phyloP scores from a whole-genome alignment of 1,284 basidiomycete species.

The Puccinia coronata region DNA sequence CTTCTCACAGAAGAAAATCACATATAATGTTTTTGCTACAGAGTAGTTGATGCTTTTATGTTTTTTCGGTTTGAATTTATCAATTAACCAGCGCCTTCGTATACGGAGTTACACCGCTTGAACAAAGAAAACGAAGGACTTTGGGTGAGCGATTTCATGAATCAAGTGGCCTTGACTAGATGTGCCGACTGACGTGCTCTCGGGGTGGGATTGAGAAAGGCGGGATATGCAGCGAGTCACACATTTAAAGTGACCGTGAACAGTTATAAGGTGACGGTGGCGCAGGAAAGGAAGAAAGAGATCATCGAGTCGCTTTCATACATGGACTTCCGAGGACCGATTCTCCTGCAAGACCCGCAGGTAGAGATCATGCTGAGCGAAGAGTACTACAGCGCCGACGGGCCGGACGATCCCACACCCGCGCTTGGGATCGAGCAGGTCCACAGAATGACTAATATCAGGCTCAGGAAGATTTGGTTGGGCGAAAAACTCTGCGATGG shows the following conservation, averaged over 20 bases:
- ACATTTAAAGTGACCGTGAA: constrained; percentile 80
- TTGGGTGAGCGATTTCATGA: constrained; percentile 12
- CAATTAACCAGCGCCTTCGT: constrained; percentile 19
- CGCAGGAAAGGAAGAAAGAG: constrained; percentile 62
- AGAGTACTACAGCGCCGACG: constrained; percentile 69
- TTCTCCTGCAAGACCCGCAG: constrained; percentile 79
- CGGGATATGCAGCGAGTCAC: constrained; percentile 53
- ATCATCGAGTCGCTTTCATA: constrained; percentile 81
- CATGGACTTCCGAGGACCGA: constrained; percentile 78
- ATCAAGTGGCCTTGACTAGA: neutral
- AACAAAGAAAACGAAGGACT: constrained; percentile 22
- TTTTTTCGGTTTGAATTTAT: neutral
- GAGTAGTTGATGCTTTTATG: neutral
- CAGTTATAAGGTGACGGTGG: constrained; percentile 74
- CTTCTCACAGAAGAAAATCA: neutral
- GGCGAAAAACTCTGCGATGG: constrained; percentile 54
- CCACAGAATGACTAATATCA: constrained; percentile 36
- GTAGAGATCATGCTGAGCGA: constrained; percentile 79
- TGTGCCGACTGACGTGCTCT: neutral
- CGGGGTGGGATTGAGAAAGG: neutral
- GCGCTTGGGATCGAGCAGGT: constrained; percentile 7
- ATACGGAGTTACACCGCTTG: constrained; percentile 25
- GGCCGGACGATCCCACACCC: constrained; percentile 30
- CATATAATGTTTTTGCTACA: neutral
- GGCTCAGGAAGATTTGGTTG: constrained; percentile 50